These are phyloP conservation scores for Catharanthus roseus DNA, from an alignment of 257 asterid species.

Conservation along the genomic window DNA sequence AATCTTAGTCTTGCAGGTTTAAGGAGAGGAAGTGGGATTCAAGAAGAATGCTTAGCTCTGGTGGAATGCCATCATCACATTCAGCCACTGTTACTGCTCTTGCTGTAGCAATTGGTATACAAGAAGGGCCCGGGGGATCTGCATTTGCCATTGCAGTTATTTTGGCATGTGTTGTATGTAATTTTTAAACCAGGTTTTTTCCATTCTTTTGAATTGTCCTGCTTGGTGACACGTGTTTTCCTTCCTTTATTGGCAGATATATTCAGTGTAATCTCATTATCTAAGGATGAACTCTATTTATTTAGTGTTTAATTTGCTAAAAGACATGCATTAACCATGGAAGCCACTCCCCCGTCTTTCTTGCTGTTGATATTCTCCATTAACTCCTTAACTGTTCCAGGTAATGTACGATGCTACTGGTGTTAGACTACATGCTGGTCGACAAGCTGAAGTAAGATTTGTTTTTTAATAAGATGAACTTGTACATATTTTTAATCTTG, in stretches of 20 bases:
- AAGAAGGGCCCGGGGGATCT: conserved; percentile 71
- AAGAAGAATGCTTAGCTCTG: conserved; percentile 81
- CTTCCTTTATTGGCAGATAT: neutral
- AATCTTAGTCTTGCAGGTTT: conserved; percentile 67
- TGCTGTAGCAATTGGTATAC: conserved; percentile 68
- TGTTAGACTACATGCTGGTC: conserved; percentile 92
- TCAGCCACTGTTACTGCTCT: conserved; percentile 90
- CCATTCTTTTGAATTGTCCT: conserved; percentile 38
- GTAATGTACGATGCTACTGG: conserved; percentile 99
- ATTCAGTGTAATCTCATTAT: neutral
- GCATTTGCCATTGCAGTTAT: conserved; percentile 82
- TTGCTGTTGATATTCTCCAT: neutral
- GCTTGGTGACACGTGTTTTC: conserved; percentile 18
- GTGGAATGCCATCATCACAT: conserved; percentile 99
- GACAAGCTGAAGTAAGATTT: conserved; percentile 90
- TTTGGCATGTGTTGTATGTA: conserved; percentile 98
- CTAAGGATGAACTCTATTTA: neutral
- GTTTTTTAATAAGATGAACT: conserved; percentile 11
- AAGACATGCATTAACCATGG: neutral
- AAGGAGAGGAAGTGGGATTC: conserved; percentile 96
- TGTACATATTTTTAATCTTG: conserved; percentile 8
- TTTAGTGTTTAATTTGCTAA: neutral
- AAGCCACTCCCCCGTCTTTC: neutral
- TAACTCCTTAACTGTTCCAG: conserved; percentile 35
- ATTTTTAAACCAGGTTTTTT: conserved; percentile 68